Conservation (phyloP, 345 rosid genomes). For the Aquilaria sinensis region DNA sequence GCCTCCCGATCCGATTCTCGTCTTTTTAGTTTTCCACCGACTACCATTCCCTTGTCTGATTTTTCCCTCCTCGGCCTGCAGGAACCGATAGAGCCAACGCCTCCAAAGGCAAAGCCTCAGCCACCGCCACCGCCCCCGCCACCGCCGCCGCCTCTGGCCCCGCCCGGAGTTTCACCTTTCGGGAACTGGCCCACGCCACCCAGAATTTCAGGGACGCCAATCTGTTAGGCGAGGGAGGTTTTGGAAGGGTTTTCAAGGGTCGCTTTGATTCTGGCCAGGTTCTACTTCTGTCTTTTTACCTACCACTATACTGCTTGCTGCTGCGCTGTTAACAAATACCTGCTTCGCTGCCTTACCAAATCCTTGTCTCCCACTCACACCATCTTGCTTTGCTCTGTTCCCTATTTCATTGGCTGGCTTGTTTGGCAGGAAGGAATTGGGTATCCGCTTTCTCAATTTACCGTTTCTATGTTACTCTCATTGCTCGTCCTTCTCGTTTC, state of each 20-base stretch:
- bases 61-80: constrained; percentile 25
- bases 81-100: constrained; percentile 14
- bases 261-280: constrained; percentile 73
- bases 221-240: constrained; percentile 95
- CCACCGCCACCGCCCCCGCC: constrained; percentile 8
- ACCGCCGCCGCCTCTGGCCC: constrained; percentile 24
- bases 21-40: neutral
- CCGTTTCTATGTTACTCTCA: neutral
- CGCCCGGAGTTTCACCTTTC: constrained; percentile 80
- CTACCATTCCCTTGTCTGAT: neutral
- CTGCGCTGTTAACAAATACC: neutral
- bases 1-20: constrained; percentile 28
- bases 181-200: constrained; percentile 70
- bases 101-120: constrained; percentile 15
- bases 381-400: neutral
- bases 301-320: neutral
- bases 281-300: neutral
- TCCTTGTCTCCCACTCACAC: neutral
- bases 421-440: neutral
- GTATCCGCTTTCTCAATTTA: neutral
- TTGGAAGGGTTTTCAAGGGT: constrained; percentile 91
- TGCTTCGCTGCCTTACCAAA: neutral
- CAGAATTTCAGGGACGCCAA: constrained; percentile 65
- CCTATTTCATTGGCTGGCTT: neutral
- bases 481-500: constrained; percentile 8